Evolutionary conservation across 176 grass and related monocot genomes (phyloP).

Genomic region (Urochloa ruziziensis): DNA sequence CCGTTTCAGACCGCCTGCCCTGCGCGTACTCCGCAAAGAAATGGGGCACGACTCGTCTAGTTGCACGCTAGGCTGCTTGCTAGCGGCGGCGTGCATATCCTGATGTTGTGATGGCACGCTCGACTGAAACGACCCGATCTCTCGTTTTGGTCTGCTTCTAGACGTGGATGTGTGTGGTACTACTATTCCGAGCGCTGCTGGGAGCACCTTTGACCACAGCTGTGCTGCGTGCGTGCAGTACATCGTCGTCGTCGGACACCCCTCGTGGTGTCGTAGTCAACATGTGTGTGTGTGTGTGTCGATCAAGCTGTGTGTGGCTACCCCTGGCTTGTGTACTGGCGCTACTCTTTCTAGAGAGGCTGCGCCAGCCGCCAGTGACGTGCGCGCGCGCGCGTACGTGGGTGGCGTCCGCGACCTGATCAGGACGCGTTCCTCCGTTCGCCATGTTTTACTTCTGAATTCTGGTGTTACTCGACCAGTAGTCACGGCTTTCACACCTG

Average conservation of each 20-base stretch:
- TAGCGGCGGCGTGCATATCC: not conserved
- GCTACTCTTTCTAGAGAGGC: not conserved
- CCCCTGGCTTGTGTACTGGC: not conserved
- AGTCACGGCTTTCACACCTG: conserved; percentile 10
- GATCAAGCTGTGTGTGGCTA: not conserved
- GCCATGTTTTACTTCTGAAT: conserved; percentile 19
- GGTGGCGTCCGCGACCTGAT: conserved; percentile 6
- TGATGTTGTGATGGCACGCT: not conserved
- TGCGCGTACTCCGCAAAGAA: not conserved
- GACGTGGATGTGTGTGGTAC: conserved; percentile 29
- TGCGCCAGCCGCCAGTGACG: not conserved
- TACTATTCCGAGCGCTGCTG: conserved; percentile 38
- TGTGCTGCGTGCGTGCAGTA: not conserved
- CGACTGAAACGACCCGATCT: not conserved
- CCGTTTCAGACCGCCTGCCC: conserved; percentile 20
- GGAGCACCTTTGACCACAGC: conserved; percentile 2
- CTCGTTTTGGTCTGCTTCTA: not conserved
- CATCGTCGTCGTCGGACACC: not conserved
- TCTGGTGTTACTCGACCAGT: no score
- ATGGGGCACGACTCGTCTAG: conserved; percentile 9
- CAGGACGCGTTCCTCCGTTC: not conserved
- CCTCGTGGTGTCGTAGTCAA: not conserved
- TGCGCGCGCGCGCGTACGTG: not conserved
- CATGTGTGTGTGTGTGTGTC: not conserved
- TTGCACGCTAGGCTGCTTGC: not conserved